Base-by-base conservation (phyloP, 306 rosid genomes). In the Astragalus membranaceus region DNA sequence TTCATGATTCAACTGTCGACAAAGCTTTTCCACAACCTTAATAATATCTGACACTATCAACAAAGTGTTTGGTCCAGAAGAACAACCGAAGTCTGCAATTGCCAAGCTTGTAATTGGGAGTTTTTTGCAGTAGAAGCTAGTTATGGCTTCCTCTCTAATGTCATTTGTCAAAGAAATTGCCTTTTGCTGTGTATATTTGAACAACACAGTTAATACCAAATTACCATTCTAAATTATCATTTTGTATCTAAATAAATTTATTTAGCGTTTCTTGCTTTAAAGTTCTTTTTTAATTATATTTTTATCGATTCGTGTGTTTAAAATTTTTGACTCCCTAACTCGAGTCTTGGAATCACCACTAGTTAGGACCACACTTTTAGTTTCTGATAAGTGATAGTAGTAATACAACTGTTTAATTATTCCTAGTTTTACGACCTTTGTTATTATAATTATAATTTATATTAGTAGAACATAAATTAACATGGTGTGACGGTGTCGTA, bases 21-120 rank as follows among this genome's bases (percentile, higher is more conserved):
- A 64, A 41, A 87, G 71, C 10, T 67, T 64, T 37, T 85, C 85
- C 42, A 80, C 84, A 0, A 7, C 2, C 7, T 80, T 76, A 55
- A 87, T 71, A 7, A 67, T 7, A 26, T 85, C 79, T 10, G 80
- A 75, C 2, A 73, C 81, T 0, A 70, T 73, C 10, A 78, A 42
- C 0, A 85, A 49, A 16, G 90, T 79, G 78, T 88, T 85, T 14
- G 90, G 85, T 54, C 93, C 93, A 0, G 82, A 82, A 50, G 92
- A 76, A 8, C 92, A 87, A 29, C 92, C 92, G 63, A 87, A 44
- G 30, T 87, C 92, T 1, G 92, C 92, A 5, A 85, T 87, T 13
- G 60, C 72, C n/a, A 87, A 20, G 50, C 59, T 77, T 49, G 2
- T n/a, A n/a, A n/a, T 64, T 0, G 80, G 67, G 3, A 51, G 23